Base-by-base conservation (phyloP, 1,139 yeast species). In the Geotrichum aggregatum region DNA sequence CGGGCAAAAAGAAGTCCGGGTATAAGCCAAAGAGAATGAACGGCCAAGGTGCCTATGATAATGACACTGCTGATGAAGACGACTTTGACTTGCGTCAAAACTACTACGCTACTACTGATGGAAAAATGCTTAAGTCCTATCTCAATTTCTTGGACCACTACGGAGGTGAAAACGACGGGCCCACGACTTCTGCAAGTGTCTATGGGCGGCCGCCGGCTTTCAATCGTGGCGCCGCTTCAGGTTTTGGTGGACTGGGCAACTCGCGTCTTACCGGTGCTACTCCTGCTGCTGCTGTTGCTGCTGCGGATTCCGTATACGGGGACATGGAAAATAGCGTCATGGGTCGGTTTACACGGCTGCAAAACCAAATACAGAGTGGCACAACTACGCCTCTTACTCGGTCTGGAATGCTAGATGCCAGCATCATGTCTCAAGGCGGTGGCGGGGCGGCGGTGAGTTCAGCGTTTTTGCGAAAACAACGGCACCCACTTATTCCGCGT, bases 111-210 rank as follows among this genome's bases (percentile, higher is more conserved):
- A 71, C 79, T 14, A 82, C 82, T 35, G 91, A 87, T 61, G 95
- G 88, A 56, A 91, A 91, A 66, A 91, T 91, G 97, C 80, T 87
- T 66, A 88, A 88, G 63, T 87, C 96, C 1, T 91, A 88, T 66
- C 74, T 88, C 72, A 83, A 88, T 66, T 91, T 91, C 66, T 71
- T 89, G 61, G 96, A 89, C 63, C 86, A 87, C 59, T 89, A 89
- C 66, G 89, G 84, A 24, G 74, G 75, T 13, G 54, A 49, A 13
- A 40, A 43, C n/a, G 46, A 44, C 21, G 47, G 48, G 7, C 22
- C 28, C 16, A 26, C 30, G 14, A 56, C 59, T 1, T 51, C 52
- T 1, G 47, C 52, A 16, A 47, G 48, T 28, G 19, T 45, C 3
- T 45, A 45, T n/a, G 44, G 54, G 28, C 39, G 42, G n/a, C 43